Percentiles rank a stretch among this genome's conserved stretches.
These are phyloP conservation scores for Diaporthe vexans DNA, from an alignment of 2,329 filamentous ascomycete species.

Conservation along the genomic window DNA sequence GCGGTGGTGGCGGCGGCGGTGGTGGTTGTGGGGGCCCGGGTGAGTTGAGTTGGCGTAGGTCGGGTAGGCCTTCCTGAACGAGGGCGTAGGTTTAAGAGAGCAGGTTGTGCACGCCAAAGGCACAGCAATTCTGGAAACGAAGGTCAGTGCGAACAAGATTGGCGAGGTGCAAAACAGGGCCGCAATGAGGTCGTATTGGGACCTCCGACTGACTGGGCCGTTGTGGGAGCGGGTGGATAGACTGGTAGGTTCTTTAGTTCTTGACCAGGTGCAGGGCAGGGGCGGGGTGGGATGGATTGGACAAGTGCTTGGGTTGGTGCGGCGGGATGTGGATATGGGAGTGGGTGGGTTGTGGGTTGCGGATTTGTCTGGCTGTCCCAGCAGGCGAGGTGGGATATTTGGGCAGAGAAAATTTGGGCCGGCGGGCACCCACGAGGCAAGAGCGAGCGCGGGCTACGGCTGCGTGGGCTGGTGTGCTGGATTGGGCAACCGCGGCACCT, in stretches of 20 bases:
- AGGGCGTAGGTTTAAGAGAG: not conserved
- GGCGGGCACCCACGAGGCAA: slow-evolving; percentile 11
- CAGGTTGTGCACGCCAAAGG: not conserved
- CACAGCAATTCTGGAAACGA: not conserved
- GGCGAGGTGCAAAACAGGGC: slow-evolving; percentile 30
- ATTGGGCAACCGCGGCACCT: not conserved
- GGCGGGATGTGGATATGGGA: slow-evolving; percentile 17
- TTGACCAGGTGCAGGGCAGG: not conserved
- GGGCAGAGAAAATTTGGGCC: not conserved
- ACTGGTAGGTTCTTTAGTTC: not conserved
- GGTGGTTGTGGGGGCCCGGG: too few relatives aligned
- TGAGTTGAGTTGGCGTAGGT: not conserved
- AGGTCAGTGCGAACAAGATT: slow-evolving; percentile 15
- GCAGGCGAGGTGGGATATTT: not conserved
- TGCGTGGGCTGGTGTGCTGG: not conserved
- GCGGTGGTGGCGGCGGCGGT: not conserved
- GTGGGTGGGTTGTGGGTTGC: slow-evolving; percentile 11
- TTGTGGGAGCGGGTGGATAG: not conserved
- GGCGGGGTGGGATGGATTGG: not conserved
- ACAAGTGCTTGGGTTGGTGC: not conserved
- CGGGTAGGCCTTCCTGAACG: slow-evolving; percentile 11
- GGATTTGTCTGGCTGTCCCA: too few relatives aligned
- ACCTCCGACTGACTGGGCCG: not conserved
- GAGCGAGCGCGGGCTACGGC: not conserved
- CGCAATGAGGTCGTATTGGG: slow-evolving; percentile 25